A percentile compares a stretch with the other conserved stretches of the same genome.
Evolutionary conservation across 768 basidiomycete species (phyloP).

Genomic region (Naganishia kalamii): DNA sequence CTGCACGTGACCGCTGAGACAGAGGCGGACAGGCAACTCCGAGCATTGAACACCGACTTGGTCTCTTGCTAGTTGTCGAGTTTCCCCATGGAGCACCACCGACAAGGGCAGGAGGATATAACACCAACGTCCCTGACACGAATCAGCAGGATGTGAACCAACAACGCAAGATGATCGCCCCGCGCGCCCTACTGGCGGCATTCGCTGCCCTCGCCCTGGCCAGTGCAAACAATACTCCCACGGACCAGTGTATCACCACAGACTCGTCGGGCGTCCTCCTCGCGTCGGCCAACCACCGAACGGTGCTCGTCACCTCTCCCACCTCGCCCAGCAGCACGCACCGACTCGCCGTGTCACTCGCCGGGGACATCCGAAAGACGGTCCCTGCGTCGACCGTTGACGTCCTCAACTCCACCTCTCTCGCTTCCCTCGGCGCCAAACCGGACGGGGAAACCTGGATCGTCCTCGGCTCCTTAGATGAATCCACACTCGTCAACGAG

Average conservation of each 20-base stretch:
- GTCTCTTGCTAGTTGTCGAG: too few species aligned
- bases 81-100: too few species aligned
- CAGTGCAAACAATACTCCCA: not conserved
- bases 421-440: slow-evolving; percentile 25
- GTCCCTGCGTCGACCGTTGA: slow-evolving; percentile 57
- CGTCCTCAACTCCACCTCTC: slow-evolving; percentile 54
- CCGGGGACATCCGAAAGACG: slow-evolving; percentile 54
- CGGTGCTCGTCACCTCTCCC: slow-evolving; percentile 29
- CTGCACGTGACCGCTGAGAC: too few species aligned
- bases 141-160: not conserved
- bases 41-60: too few species aligned
- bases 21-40: too few species aligned
- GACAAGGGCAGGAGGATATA: too few species aligned
- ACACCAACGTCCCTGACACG: too few species aligned
- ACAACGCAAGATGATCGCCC: not conserved
- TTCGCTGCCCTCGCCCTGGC: not conserved
- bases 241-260: slow-evolving; percentile 1
- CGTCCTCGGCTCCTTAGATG: slow-evolving; percentile 63
- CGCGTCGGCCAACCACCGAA: not conserved
- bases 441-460: slow-evolving; percentile 47
- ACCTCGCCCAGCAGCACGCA: slow-evolving; percentile 34
- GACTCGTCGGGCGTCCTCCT: slow-evolving; percentile 12
- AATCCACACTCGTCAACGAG: slow-evolving; percentile 51
- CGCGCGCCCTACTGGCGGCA: not conserved
- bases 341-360: slow-evolving; percentile 57